These are phyloP conservation scores for Xylaria curta DNA, from an alignment of 495 filamentous ascomycete species.

Conservation along the genomic window DNA sequence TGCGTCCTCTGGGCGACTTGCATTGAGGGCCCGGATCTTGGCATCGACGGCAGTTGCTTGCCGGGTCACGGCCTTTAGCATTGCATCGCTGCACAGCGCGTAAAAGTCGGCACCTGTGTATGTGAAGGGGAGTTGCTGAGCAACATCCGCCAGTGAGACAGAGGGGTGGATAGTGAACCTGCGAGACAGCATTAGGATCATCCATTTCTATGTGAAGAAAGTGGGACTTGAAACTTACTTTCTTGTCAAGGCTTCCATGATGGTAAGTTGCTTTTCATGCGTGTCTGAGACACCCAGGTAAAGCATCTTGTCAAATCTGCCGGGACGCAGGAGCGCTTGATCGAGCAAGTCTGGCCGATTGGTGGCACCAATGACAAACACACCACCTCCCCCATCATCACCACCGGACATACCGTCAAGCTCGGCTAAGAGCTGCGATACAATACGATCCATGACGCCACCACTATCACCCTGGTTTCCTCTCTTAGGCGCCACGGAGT, in stretches of 20 bases:
- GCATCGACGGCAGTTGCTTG: slow-evolving; percentile 84
- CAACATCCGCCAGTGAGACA: slow-evolving; percentile 74
- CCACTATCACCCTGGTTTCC: slow-evolving; percentile 98
- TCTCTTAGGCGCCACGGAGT: slow-evolving; percentile 95
- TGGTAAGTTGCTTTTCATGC: slow-evolving; percentile 93
- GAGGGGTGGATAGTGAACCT: slow-evolving; percentile 82
- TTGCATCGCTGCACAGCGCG: slow-evolving; percentile 93
- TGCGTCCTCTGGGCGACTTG: slow-evolving; percentile 44
- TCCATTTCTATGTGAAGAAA: neutral
- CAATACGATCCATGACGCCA: slow-evolving; percentile 98
- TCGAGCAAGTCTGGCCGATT: slow-evolving; percentile 95
- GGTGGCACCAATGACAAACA: slow-evolving; percentile 97
- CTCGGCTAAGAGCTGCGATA: slow-evolving; percentile 92
- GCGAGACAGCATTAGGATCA: slow-evolving; percentile 27
- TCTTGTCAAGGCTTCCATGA: slow-evolving; percentile 90
- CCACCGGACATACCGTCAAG: slow-evolving; percentile 97
- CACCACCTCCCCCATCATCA: slow-evolving; percentile 79
- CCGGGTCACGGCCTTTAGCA: slow-evolving; percentile 97
- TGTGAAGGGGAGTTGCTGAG: slow-evolving; percentile 85
- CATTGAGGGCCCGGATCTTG: slow-evolving; percentile 73
- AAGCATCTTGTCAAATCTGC: slow-evolving; percentile 98
- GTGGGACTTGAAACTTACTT: slow-evolving; percentile 64
- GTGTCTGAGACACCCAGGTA: slow-evolving; percentile 96
- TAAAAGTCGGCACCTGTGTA: slow-evolving; percentile 98
- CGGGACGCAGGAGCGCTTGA: slow-evolving; percentile 86